Base-by-base conservation (phyloP, 257 asterid species). In the Ehretia macrophylla region DNA sequence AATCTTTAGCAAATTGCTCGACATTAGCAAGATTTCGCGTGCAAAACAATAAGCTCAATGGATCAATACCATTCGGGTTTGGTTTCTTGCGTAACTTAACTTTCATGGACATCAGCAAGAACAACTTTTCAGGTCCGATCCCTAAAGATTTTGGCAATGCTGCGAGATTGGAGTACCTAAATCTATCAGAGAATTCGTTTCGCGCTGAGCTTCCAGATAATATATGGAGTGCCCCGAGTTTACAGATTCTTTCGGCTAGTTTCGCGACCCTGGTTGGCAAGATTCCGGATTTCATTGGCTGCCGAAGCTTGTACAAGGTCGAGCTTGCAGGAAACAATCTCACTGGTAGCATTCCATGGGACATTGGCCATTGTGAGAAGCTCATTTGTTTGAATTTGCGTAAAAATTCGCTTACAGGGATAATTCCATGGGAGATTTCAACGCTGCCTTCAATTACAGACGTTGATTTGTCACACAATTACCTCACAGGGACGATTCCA, bases 341-440 rank as follows among this genome's bases (percentile, higher is more conserved):
- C 9, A 85, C 64, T 8, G 96, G 99, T 17, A 76, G 72, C 70
- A 82, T 89, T 68, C 97, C 97, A 0, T 80, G 92, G 94, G 90
- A 89, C 32, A 78, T 93, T 37, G 92, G 79, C 40, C 95, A 81
- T 61, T 93, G 99, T 17, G 86, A 74, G 71, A 93, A 83, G 79
- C 81, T 93, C 37, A 75, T 93, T 22, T 46, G 47, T n/a, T 49
- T 93, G 76, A 77, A 83, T 56, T 60, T 93, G 14, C 62, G 83
- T 14, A 48, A 69, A 18, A 93, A 89, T 70, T 79, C 78, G 2
- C 59, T 93, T 23, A 81, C 94, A 0, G 99, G 99, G 35, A 86
- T 79, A 20, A 93, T 93, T 50, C 99, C 99, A 1, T 81, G 90
- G 96, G 99, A 93, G 67, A 89, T 93, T n/a, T 89, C 97, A 0